Percentiles rank a stretch among this genome's conserved stretches.
Evolutionary conservation across 345 rosid species (phyloP).

Genomic region (Mercurialis annua): DNA sequence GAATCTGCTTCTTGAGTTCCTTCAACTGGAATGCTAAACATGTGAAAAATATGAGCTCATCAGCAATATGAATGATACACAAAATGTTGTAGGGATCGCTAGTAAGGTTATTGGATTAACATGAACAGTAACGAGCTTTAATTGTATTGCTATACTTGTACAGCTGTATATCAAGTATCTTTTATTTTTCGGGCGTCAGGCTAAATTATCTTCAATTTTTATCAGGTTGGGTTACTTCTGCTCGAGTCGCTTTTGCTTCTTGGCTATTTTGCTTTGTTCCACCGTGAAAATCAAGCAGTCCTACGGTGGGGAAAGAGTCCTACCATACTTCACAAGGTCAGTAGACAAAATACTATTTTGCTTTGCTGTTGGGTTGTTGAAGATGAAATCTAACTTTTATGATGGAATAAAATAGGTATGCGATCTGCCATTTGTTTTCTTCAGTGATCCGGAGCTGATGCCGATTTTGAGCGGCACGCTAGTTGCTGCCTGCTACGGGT

Average conservation of each 20-base stretch:
- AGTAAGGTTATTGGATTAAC: neutral
- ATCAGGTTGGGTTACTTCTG: slow-evolving; percentile 62
- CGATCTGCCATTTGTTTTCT: slow-evolving; percentile 72
- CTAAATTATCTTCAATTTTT: slow-evolving; percentile 6
- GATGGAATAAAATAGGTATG: slow-evolving; percentile 51
- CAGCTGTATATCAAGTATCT: neutral
- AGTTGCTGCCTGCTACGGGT: slow-evolving; percentile 66
- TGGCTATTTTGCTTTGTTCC: slow-evolving; percentile 66
- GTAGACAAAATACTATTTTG: slow-evolving; percentile 15
- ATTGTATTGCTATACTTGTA: no score
- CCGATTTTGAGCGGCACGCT: slow-evolving; percentile 57
- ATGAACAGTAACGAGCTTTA: neutral
- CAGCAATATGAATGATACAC: neutral
- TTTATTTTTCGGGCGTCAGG: neutral
- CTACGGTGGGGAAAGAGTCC: slow-evolving; percentile 82
- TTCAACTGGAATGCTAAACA: neutral
- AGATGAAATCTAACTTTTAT: slow-evolving; percentile 20
- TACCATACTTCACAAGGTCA: slow-evolving; percentile 77
- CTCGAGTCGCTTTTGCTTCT: slow-evolving; percentile 64
- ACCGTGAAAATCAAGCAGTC: slow-evolving; percentile 67
- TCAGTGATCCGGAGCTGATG: slow-evolving; percentile 70
- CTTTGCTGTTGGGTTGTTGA: slow-evolving; percentile 5
- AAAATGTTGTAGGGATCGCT: neutral
- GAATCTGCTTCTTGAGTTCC: neutral
- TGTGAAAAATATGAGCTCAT: neutral